phyloP scores from a whole-genome alignment of 768 basidiomycete species.

The Lentinus tigrinus region DNA sequence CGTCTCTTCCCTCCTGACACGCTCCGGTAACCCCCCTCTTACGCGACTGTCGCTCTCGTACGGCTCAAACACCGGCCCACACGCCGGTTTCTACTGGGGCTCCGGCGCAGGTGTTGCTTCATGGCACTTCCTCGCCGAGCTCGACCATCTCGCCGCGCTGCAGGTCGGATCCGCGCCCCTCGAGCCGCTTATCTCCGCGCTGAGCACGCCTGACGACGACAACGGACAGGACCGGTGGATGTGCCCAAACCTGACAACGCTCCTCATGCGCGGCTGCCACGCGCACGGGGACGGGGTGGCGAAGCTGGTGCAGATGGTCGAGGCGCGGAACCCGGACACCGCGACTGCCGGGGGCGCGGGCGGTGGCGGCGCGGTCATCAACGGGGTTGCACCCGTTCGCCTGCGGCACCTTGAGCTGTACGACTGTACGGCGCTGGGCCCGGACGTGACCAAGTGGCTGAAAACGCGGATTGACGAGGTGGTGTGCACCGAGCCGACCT shows the following conservation, averaged over 20 bases:
- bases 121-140: constrained; percentile 65
- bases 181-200: constrained; percentile 58
- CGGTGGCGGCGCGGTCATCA: constrained; percentile 30
- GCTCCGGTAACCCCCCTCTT: constrained; percentile 59
- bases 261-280: constrained; percentile 66
- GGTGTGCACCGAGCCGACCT: constrained; percentile 56
- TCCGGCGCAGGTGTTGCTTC: constrained; percentile 57
- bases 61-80: constrained; percentile 35
- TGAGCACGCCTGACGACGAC: constrained; percentile 64
- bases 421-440: constrained; percentile 64
- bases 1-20: constrained; percentile 57
- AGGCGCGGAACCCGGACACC: constrained; percentile 62
- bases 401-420: constrained; percentile 60
- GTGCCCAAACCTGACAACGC: constrained; percentile 58
- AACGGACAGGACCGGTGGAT: constrained; percentile 49
- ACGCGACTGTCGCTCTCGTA: constrained; percentile 64
- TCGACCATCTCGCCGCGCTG: constrained; percentile 56
- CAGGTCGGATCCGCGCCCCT: constrained; percentile 64
- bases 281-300: constrained; percentile 62
- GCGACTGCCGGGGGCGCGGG: constrained; percentile 6
- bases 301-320: constrained; percentile 71
- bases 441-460: constrained; percentile 72
- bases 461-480: constrained; percentile 60
- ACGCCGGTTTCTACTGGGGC: constrained; percentile 52
- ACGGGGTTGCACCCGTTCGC: constrained; percentile 51